Percentiles rank a stretch among this genome's conserved stretches.
Conservation (phyloP, 208 protist genomes). For the Trypanosomatidae sp. region DNA sequence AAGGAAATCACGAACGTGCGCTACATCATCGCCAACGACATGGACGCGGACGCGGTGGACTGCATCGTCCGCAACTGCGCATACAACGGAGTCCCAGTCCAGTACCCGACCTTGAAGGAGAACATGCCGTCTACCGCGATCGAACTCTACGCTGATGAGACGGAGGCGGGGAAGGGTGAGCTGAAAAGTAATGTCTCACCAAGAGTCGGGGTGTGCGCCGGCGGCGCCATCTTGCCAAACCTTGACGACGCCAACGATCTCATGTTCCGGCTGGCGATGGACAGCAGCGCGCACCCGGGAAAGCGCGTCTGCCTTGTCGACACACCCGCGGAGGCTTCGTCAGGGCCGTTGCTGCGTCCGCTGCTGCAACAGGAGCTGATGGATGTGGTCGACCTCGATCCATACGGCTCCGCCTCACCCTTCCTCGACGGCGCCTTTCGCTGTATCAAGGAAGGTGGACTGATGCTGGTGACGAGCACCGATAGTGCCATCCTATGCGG, state of each 20-base stretch:
- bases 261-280: conserved; percentile 86
- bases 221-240: conserved; percentile 89
- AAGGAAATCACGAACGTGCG: conserved; percentile 96
- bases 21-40: conserved; percentile 98
- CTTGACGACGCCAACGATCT: conserved; percentile 92
- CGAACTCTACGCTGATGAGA: conserved; percentile 18
- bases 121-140: conserved; percentile 72
- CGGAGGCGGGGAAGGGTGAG: neutral
- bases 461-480: conserved; percentile 98
- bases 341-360: conserved; percentile 7
- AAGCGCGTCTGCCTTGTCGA: conserved; percentile 43
- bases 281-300: conserved; percentile 42
- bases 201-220: conserved; percentile 26
- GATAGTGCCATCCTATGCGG: conserved; percentile 98
- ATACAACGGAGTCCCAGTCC: conserved; percentile 91
- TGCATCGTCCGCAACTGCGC: conserved; percentile 95
- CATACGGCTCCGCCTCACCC: conserved; percentile 97
- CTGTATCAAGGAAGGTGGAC: conserved; percentile 95
- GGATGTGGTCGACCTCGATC: conserved; percentile 99
- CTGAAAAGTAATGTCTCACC: neutral
- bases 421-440: conserved; percentile 98
- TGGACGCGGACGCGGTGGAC: conserved; percentile 94
- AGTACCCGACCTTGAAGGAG: conserved; percentile 57
- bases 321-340: neutral
- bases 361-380: conserved; percentile 92